A percentile compares a stretch with the other conserved stretches of the same genome.
Conservation (phyloP, 352 stramenopile genomes). For the Pythium grandisporangium region DNA sequence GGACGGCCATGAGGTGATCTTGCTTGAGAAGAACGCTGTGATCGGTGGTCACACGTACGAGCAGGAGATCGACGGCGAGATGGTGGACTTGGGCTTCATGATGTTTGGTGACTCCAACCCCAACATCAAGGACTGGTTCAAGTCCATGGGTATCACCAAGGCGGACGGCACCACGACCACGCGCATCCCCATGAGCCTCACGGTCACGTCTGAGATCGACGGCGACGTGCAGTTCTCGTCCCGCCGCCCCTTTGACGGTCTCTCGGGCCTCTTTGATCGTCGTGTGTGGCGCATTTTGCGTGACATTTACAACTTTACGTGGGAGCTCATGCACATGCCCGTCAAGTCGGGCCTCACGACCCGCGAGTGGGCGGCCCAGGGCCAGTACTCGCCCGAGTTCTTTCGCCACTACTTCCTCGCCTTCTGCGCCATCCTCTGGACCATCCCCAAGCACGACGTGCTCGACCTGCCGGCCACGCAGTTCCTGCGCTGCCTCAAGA, state of each 20-base stretch:
- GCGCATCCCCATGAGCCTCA: slow-evolving; percentile 84
- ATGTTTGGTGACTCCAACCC: slow-evolving; percentile 88
- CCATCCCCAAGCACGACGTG: slow-evolving; percentile 75
- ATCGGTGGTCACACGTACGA: slow-evolving; percentile 80
- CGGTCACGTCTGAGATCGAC: slow-evolving; percentile 69
- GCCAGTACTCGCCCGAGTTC: slow-evolving; percentile 76
- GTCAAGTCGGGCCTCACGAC: slow-evolving; percentile 70
- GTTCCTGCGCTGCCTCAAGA: slow-evolving; percentile 84
- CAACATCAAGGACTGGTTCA: slow-evolving; percentile 88
- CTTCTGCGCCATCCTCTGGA: slow-evolving; percentile 84
- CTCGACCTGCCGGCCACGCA: slow-evolving; percentile 74
- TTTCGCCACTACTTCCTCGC: slow-evolving; percentile 85
- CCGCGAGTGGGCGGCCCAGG: slow-evolving; percentile 56
- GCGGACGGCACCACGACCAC: slow-evolving; percentile 80
- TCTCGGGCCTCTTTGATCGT: slow-evolving; percentile 59
- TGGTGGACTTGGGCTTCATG: slow-evolving; percentile 85
- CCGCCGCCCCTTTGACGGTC: slow-evolving; percentile 56
- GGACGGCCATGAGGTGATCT: slow-evolving; percentile 72
- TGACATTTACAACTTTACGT: slow-evolving; percentile 84
- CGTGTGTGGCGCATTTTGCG: slow-evolving; percentile 79
- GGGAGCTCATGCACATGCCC: slow-evolving; percentile 80
- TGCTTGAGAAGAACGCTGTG: slow-evolving; percentile 76
- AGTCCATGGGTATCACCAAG: slow-evolving; percentile 75
- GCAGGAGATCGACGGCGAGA: slow-evolving; percentile 81
- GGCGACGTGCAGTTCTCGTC: slow-evolving; percentile 85